A percentile compares a stretch with the other conserved stretches of the same genome.
Evolutionary conservation across 148 eudicot species (phyloP).

Genomic region (Suaeda aralocaspica): DNA sequence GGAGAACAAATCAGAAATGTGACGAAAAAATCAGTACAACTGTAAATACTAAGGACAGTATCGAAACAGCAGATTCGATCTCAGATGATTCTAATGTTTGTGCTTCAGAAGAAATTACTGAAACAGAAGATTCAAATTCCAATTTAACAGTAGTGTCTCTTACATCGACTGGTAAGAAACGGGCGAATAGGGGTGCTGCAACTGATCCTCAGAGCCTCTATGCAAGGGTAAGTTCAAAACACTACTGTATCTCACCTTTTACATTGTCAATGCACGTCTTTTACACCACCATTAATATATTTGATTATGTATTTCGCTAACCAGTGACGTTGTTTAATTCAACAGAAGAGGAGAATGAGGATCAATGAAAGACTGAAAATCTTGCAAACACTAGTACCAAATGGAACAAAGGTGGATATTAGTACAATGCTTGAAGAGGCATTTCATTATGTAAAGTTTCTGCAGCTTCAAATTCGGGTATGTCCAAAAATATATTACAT

Average conservation of each 20-base stretch:
- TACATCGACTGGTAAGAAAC: constrained; percentile 40
- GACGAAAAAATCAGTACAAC: constrained; percentile 19
- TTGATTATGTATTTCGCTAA: background rate
- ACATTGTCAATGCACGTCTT: background rate
- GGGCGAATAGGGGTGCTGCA: constrained; percentile 70
- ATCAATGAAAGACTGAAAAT: constrained; percentile 71
- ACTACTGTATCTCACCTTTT: background rate
- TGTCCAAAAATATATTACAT: background rate
- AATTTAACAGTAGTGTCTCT: constrained; percentile 2
- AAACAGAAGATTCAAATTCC: constrained; percentile 20
- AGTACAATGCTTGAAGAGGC: constrained; percentile 89
- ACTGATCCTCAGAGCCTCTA: constrained; percentile 93
- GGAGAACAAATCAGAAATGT: constrained; percentile 36
- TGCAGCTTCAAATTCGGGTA: constrained; percentile 72
- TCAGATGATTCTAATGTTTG: constrained; percentile 36
- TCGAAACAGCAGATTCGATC: constrained; percentile 5
- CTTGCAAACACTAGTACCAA: constrained; percentile 71
- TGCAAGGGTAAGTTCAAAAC: constrained; percentile 52
- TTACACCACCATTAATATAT: too few species aligned
- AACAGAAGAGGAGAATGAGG: constrained; percentile 70
- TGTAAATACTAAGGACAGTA: constrained; percentile 7
- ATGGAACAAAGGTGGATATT: constrained; percentile 89
- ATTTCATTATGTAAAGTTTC: constrained; percentile 65
- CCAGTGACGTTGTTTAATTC: background rate
- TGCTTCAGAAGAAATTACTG: constrained; percentile 34